phyloP scores from a whole-genome alignment of 2,329 filamentous ascomycete species.

The Aciculosporium take region DNA sequence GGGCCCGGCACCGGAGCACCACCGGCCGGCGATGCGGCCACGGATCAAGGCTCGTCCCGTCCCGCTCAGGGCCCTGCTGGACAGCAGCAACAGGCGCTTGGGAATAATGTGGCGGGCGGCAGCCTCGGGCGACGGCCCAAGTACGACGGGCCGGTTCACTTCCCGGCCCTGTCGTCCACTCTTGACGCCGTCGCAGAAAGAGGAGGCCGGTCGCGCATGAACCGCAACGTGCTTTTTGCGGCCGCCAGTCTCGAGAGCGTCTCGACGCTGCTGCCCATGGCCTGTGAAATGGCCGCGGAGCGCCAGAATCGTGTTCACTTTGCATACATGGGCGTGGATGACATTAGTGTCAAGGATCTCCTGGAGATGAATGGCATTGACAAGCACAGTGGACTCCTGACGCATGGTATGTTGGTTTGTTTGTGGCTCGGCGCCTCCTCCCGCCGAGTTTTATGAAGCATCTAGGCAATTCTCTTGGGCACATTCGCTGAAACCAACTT shows the following conservation, averaged over 20 bases:
- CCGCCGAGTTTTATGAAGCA: too few species aligned
- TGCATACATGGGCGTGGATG: conserved; percentile 59
- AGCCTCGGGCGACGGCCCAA: not conserved
- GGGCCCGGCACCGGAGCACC: too few species aligned
- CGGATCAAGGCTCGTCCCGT: not conserved
- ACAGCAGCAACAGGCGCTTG: not conserved
- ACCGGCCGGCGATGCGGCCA: too few species aligned
- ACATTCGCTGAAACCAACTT: not conserved
- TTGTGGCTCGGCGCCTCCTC: not conserved
- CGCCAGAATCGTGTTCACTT: conserved; percentile 67
- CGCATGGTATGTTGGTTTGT: conserved; percentile 31
- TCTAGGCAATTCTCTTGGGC: not conserved
- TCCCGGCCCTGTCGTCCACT: conserved; percentile 47
- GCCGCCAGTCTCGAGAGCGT: conserved; percentile 61
- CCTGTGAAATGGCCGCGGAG: conserved; percentile 69
- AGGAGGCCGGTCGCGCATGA: conserved; percentile 34
- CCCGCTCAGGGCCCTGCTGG: not conserved
- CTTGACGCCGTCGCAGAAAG: conserved; percentile 45
- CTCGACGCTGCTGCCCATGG: conserved; percentile 60
- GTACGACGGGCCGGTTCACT: conserved; percentile 58
- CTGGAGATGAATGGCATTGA: conserved; percentile 68
- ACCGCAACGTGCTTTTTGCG: conserved; percentile 66
- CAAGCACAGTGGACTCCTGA: conserved; percentile 49
- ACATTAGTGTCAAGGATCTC: conserved; percentile 54
- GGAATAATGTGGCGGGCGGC: not conserved